Evolutionary conservation across 2,329 filamentous ascomycete genomes (phyloP).

Genomic region (Nothopassalora personata): DNA sequence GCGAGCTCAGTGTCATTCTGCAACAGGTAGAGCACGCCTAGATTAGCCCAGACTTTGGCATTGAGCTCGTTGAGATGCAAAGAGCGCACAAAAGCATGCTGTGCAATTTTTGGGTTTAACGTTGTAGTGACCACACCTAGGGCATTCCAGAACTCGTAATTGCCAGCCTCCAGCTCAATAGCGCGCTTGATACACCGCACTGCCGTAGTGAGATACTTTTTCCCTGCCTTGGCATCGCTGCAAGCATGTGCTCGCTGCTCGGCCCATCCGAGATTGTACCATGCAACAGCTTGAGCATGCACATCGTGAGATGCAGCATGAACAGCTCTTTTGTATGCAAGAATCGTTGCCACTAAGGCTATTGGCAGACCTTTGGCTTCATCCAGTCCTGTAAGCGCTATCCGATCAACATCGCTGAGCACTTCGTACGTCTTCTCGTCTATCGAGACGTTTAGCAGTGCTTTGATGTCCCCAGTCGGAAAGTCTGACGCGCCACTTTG

Average conservation of each 20-base stretch:
- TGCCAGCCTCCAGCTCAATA: constrained; percentile 91
- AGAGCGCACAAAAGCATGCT: constrained; percentile 89
- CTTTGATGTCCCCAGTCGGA: constrained; percentile 53
- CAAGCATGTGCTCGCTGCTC: constrained; percentile 74
- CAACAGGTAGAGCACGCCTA: constrained; percentile 78
- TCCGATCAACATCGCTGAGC: constrained; percentile 64
- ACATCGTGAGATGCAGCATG: constrained; percentile 65
- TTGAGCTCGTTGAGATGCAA: constrained; percentile 87
- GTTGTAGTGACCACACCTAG: constrained; percentile 84
- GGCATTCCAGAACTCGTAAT: constrained; percentile 95
- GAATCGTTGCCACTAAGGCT: constrained; percentile 60
- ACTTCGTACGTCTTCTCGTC: constrained; percentile 54
- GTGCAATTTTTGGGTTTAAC: constrained; percentile 79
- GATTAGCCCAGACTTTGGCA: constrained; percentile 78
- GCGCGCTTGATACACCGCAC: constrained; percentile 90
- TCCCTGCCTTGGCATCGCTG: constrained; percentile 52
- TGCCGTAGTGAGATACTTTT: constrained; percentile 70
- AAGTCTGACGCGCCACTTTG: constrained; percentile 62
- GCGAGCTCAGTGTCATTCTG: constrained; percentile 81
- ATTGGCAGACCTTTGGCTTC: constrained; percentile 43
- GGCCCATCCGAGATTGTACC: constrained; percentile 95
- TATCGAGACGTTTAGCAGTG: constrained; percentile 53
- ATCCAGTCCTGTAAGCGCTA: constrained; percentile 31
- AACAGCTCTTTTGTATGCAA: constrained; percentile 84
- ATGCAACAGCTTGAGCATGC: constrained; percentile 89